These are phyloP conservation scores for Aureobasidium musti DNA, from an alignment of 2,329 filamentous ascomycete genomes.

Conservation along the genomic window DNA sequence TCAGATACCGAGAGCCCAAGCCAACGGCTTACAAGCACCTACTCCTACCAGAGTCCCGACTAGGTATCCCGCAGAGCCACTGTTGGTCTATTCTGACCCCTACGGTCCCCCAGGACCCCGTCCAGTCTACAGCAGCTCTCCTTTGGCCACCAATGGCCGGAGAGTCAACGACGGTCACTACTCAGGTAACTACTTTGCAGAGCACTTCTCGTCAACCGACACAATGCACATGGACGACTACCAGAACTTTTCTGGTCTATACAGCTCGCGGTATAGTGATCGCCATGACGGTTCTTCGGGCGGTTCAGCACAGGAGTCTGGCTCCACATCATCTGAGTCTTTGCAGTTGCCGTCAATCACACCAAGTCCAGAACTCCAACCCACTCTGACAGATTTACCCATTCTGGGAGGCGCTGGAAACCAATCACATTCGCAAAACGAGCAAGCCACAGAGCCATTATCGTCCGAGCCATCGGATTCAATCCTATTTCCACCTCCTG, in stretches of 20 bases:
- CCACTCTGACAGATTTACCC: not conserved
- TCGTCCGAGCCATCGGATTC: not conserved
- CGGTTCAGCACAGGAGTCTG: slow-evolving; percentile 35
- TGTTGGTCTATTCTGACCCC: slow-evolving; percentile 7
- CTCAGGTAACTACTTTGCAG: slow-evolving; percentile 18
- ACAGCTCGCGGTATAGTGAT: slow-evolving; percentile 8
- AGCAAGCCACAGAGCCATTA: not conserved
- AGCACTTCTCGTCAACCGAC: not conserved
- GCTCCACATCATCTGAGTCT: slow-evolving; percentile 33
- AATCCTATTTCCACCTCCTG: not conserved
- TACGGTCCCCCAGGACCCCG: slow-evolving; percentile 34
- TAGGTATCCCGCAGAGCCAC: not conserved
- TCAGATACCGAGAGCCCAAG: not conserved
- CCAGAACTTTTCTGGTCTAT: not conserved
- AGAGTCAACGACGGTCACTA: slow-evolving; percentile 17
- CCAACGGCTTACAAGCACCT: slow-evolving; percentile 15
- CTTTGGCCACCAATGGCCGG: slow-evolving; percentile 4
- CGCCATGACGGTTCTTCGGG: slow-evolving; percentile 47
- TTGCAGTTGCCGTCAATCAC: slow-evolving; percentile 35
- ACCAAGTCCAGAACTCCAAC: slow-evolving; percentile 33
- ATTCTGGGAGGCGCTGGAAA: not conserved
- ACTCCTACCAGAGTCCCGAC: slow-evolving; percentile 5
- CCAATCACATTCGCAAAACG: not conserved
- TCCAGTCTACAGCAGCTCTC: slow-evolving; percentile 31
- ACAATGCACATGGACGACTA: not conserved